Evolutionary conservation across 805 yeast genomes (phyloP), one percentile per base, ranked within the genome.

Genomic region (Nakazawaea laoshanensis): DNA sequence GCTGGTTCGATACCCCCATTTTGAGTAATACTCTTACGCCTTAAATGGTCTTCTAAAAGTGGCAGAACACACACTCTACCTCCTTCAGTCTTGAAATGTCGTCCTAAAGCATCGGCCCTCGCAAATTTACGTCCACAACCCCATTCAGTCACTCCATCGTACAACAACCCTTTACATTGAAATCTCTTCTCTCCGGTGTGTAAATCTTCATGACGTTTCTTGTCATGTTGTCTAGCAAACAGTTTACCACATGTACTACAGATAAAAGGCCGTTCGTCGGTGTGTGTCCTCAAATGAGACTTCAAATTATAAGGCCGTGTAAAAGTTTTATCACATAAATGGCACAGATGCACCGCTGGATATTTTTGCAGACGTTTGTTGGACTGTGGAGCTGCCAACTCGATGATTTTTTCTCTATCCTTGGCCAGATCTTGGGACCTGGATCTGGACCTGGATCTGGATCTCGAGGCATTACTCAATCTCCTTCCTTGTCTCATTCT

Each of bases 221-320:
- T 59, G 51, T 82, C 92, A 47, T 82, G 92, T 36, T 77, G 78
- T 38, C 92, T 57, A 5, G 88, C 88, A 62, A 83, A 83, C 1
- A 88, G 83, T 51, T 82, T 82, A 4, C 85, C 86, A 57, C 94
- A 83, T 3, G 71, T 65, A 10, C 68, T 61, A 54, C 94, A 83
- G 6, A 73, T 63, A 47, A 73, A 83, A 5, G 92, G 94, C 33
- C 87, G 59, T 48, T 83, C 94, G 49, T 81, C 81, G 1, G 94
- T 82, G 52, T 84, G 98, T 0, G 97, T 89, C 38, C 96, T 64
- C 49, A 83, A 61, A 57, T 89, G 98, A 0, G 95, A 84, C 45
- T 89, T 85, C 43, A 89, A 63, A 50, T 92, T 92, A 54, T 92
- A 92, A 0, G 96, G 95, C 35, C 97, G 61, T 2, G 97, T 89